Evolutionary conservation across 208 protist species (phyloP).

Genomic region (Wallacemonas sp.): DNA sequence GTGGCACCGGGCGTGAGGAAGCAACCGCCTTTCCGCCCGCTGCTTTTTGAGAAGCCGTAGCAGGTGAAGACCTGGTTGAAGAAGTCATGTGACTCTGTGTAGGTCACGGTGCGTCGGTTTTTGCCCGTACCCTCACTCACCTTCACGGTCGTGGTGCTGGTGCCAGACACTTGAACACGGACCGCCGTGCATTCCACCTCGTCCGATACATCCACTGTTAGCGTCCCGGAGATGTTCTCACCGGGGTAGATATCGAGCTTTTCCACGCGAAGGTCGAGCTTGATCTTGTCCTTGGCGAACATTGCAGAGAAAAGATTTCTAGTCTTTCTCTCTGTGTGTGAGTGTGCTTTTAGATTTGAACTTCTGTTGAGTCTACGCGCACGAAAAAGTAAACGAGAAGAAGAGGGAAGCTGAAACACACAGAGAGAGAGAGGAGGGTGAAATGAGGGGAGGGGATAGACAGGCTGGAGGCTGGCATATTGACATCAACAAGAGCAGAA

Average conservation of each 20-base stretch:
- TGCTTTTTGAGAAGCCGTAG: not conserved
- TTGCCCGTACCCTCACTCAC: not conserved
- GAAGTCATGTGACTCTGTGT: not conserved
- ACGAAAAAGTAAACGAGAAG: too few relatives aligned
- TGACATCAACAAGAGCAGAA: too few relatives aligned
- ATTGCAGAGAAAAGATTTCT: not conserved
- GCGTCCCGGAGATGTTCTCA: not conserved
- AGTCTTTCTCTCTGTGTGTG: too few relatives aligned
- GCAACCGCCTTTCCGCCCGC: constrained; percentile 1
- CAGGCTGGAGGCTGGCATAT: too few relatives aligned
- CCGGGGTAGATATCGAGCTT: not conserved
- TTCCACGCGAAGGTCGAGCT: not conserved
- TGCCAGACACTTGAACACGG: not conserved
- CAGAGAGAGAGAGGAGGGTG: too few relatives aligned
- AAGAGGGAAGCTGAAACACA: too few relatives aligned
- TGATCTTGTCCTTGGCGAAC: constrained; percentile 14
- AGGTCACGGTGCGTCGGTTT: not conserved
- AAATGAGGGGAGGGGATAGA: too few relatives aligned
- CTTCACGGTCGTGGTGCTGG: not conserved
- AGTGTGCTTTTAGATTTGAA: too few relatives aligned
- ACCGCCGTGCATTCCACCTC: not conserved
- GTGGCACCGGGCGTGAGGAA: not conserved
- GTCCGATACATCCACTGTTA: not conserved
- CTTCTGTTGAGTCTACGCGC: too few relatives aligned
- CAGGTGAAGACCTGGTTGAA: not conserved